Conservation (phyloP, 208 protist species). For the Crithidia expoeki region DNA sequence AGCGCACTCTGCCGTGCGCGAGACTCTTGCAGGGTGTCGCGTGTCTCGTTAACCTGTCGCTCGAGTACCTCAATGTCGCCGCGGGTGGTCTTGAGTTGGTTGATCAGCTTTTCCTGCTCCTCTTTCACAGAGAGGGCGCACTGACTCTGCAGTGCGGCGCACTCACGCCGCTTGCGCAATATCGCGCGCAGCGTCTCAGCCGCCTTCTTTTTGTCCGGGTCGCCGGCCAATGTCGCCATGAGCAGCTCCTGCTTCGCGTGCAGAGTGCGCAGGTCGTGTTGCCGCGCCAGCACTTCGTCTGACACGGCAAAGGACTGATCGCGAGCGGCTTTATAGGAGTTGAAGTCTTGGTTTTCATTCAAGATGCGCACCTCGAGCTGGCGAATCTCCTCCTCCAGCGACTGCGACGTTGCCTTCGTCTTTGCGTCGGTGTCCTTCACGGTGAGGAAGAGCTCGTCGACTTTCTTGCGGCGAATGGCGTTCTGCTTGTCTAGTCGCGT, state of each 20-base stretch:
- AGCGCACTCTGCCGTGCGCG: slow-evolving; percentile 65
- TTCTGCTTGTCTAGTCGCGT: slow-evolving; percentile 75
- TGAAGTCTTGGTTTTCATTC: slow-evolving; percentile 78
- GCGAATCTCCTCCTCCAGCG: slow-evolving; percentile 82
- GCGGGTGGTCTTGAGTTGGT: slow-evolving; percentile 77
- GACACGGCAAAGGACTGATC: slow-evolving; percentile 79
- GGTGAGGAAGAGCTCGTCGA: slow-evolving; percentile 84
- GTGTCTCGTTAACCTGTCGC: slow-evolving; percentile 78
- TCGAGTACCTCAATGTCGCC: slow-evolving; percentile 87
- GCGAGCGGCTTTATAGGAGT: slow-evolving; percentile 67
- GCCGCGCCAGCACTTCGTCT: slow-evolving; percentile 76
- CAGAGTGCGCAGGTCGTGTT: slow-evolving; percentile 83
- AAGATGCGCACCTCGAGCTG: slow-evolving; percentile 78
- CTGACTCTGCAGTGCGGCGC: slow-evolving; percentile 73
- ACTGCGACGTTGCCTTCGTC: slow-evolving; percentile 57
- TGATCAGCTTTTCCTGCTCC: slow-evolving; percentile 82
- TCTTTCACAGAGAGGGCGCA: slow-evolving; percentile 85
- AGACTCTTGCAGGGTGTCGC: slow-evolving; percentile 78
- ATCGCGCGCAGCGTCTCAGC: slow-evolving; percentile 74
- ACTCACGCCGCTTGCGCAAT: slow-evolving; percentile 73
- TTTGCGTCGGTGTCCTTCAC: slow-evolving; percentile 80
- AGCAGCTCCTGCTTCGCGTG: slow-evolving; percentile 85
- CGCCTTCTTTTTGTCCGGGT: slow-evolving; percentile 79
- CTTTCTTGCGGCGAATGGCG: slow-evolving; percentile 61
- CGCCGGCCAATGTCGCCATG: slow-evolving; percentile 72